A percentile compares a stretch with the other conserved stretches of the same genome.
These are phyloP conservation scores for Thelephora terrestris DNA, from an alignment of 1,284 basidiomycete genomes.

Conservation along the genomic window DNA sequence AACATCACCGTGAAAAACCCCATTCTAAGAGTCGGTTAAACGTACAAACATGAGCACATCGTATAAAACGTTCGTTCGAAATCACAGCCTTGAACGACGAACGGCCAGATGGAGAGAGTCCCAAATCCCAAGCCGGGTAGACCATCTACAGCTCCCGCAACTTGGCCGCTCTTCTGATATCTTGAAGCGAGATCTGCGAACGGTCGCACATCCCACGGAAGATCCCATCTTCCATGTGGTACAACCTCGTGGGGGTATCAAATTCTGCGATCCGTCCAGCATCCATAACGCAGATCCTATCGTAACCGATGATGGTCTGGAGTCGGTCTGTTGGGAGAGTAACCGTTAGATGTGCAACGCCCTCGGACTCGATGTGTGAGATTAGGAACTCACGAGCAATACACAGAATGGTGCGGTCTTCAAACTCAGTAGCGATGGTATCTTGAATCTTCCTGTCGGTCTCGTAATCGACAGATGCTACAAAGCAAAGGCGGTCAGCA, in stretches of 20 bases:
- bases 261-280: constrained; percentile 60
- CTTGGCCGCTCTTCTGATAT: constrained; percentile 39
- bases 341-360: not conserved
- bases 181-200: constrained; percentile 57
- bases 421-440: constrained; percentile 79
- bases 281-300: constrained; percentile 69
- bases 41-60: too few species aligned
- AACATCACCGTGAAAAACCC: too few species aligned
- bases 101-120: too few species aligned
- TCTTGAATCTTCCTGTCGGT: constrained; percentile 80
- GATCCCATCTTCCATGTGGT: constrained; percentile 41
- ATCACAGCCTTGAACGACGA: too few species aligned
- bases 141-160: too few species aligned
- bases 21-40: too few species aligned
- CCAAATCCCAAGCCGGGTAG: too few species aligned
- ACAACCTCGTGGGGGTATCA: constrained; percentile 65
- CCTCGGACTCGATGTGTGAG: not conserved
- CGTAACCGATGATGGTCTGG: constrained; percentile 67
- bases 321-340: constrained; percentile 42
- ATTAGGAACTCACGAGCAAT: constrained; percentile 51
- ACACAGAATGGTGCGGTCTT: constrained; percentile 69
- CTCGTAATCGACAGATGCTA: constrained; percentile 71
- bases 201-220: constrained; percentile 70
- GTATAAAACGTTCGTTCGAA: too few species aligned
- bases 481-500: constrained; percentile 6